A percentile compares a stretch with the other conserved stretches of the same genome.
Evolutionary conservation across 2,329 filamentous ascomycete genomes (phyloP).

Genomic region (Penicillium sclerotiorum): DNA sequence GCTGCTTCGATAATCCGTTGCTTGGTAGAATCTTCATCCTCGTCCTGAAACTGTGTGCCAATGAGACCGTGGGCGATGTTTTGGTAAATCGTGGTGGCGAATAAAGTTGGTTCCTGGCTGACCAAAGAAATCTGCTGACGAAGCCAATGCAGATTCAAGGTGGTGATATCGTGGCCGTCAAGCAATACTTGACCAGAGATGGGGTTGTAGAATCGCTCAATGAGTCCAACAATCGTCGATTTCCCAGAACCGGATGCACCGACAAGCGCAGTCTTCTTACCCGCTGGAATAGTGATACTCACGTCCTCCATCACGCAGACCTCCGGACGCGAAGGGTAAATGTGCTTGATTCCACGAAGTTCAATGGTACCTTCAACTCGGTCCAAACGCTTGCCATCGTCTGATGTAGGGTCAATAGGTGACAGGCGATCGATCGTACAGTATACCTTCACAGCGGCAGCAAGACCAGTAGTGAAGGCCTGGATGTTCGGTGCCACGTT

Average conservation of each 20-base stretch:
- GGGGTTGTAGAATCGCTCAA: constrained; percentile 69
- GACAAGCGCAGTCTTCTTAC: constrained; percentile 6
- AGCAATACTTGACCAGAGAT: constrained; percentile 69
- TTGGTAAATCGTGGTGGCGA: constrained; percentile 76
- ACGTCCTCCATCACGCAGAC: not conserved
- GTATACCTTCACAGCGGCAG: not conserved
- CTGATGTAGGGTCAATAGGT: not conserved
- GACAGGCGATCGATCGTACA: not conserved
- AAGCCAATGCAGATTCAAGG: constrained; percentile 58
- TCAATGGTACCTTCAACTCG: not conserved
- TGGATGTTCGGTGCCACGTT: not conserved
- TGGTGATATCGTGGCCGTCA: constrained; percentile 74
- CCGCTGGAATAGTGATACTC: not conserved
- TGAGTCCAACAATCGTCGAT: constrained; percentile 7
- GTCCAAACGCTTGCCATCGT: not conserved
- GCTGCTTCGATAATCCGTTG: constrained; percentile 30
- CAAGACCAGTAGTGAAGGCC: constrained; percentile 1
- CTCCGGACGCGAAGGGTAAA: constrained; percentile 6
- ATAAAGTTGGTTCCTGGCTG: constrained; percentile 81
- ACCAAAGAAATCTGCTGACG: constrained; percentile 67
- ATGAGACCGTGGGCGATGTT: constrained; percentile 66
- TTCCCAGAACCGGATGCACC: constrained; percentile 15
- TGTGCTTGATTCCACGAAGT: constrained; percentile 1
- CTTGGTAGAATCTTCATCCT: not conserved
- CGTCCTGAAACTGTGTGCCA: constrained; percentile 60